Evolutionary conservation across 495 filamentous ascomycete species (phyloP).

Genomic region (Ascobolus immersus): DNA sequence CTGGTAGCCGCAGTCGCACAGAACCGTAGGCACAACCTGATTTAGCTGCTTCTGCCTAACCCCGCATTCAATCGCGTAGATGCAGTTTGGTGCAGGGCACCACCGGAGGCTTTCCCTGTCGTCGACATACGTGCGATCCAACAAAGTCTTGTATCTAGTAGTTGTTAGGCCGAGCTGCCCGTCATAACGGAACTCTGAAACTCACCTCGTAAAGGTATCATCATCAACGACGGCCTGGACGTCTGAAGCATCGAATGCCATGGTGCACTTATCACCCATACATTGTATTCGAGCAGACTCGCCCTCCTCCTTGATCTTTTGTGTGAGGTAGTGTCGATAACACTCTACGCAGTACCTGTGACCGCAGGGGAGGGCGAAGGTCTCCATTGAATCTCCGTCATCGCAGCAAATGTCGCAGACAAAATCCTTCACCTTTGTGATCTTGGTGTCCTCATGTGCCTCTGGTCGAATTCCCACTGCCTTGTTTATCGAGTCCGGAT

Average conservation of each 20-base stretch:
- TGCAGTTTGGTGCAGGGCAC: constrained; percentile 91
- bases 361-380: constrained; percentile 84
- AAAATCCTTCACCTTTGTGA: constrained; percentile 50
- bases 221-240: too few relatives aligned
- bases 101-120: constrained; percentile 85
- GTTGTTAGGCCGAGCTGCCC: too few relatives aligned
- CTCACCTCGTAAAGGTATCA: constrained; percentile 40
- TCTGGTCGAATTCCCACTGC: constrained; percentile 53
- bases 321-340: constrained; percentile 66
- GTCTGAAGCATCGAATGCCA: too few relatives aligned
- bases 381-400: constrained; percentile 50
- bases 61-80: constrained; percentile 67
- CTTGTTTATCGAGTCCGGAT: constrained; percentile 48
- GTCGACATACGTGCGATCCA: constrained; percentile 87
- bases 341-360: constrained; percentile 91
- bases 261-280: constrained; percentile 61
- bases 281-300: constrained; percentile 89
- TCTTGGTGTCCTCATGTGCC: constrained; percentile 33
- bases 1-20: constrained; percentile 52
- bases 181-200: too few relatives aligned
- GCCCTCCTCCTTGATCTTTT: constrained; percentile 85
- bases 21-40: constrained; percentile 68
- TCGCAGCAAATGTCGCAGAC: constrained; percentile 91
- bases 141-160: constrained; percentile 48
- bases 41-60: constrained; percentile 65